phyloP scores from a whole-genome alignment of 1,284 basidiomycete genomes.

The Dichomitus squalens region DNA sequence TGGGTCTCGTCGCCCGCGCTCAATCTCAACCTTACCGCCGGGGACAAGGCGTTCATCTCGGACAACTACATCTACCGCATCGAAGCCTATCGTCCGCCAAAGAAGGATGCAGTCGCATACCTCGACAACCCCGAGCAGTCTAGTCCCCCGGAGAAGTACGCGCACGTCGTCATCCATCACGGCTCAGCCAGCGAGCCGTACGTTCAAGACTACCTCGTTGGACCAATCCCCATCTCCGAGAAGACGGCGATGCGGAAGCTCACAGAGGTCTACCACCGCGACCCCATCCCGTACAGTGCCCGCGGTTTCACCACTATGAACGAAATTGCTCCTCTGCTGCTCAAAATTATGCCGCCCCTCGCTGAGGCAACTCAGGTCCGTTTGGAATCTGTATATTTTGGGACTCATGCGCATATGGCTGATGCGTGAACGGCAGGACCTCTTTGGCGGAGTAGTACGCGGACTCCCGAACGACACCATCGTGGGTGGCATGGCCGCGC shows the following conservation, averaged over 20 bases:
- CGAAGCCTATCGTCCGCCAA: slow-evolving; percentile 51
- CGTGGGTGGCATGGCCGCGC: slow-evolving; percentile 40
- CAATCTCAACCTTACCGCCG: slow-evolving; percentile 50
- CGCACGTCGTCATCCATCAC: slow-evolving; percentile 55
- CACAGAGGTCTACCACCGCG: slow-evolving; percentile 53
- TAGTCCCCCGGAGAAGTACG: slow-evolving; percentile 38
- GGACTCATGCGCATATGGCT: no score
- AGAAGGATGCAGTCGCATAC: slow-evolving; percentile 51
- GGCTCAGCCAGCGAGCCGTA: slow-evolving; percentile 38
- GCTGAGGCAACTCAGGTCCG: slow-evolving; percentile 44
- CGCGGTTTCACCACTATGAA: slow-evolving; percentile 40
- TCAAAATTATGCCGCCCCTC: slow-evolving; percentile 34
- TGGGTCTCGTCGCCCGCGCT: slow-evolving; percentile 50
- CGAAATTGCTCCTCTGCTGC: slow-evolving; percentile 40
- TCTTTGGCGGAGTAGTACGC: slow-evolving; percentile 42
- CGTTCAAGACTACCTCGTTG: slow-evolving; percentile 57
- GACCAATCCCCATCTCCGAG: slow-evolving; percentile 50
- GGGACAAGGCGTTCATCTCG: slow-evolving; percentile 33
- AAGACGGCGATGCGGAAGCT: slow-evolving; percentile 41
- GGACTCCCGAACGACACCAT: slow-evolving; percentile 50
- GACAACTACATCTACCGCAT: slow-evolving; percentile 55
- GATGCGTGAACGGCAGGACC: slow-evolving; percentile 37
- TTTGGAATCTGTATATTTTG: slow-evolving; percentile 2
- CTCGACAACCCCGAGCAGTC: slow-evolving; percentile 37
- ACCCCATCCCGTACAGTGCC: slow-evolving; percentile 53